Percentiles rank a stretch among this genome's conserved stretches.
Conservation (phyloP, 306 rosid genomes). For the Castanea mollissima region DNA sequence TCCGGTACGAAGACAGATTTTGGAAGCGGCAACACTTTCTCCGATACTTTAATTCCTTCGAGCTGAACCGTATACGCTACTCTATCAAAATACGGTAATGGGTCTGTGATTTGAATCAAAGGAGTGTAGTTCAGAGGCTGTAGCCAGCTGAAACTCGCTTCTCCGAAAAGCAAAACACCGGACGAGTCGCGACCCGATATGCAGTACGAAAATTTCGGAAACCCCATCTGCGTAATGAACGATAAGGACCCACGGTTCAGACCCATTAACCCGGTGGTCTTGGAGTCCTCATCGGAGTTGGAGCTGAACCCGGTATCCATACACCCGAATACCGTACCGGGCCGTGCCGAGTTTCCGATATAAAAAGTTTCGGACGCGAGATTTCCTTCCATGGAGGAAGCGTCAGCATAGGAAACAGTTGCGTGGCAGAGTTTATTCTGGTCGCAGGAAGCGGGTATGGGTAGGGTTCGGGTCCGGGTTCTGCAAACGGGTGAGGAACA, state of each 20-base stretch:
- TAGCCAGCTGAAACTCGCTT: constrained; percentile 48
- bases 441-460: constrained; percentile 71
- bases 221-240: constrained; percentile 57
- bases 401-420: constrained; percentile 68
- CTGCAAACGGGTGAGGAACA: constrained; percentile 62
- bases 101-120: constrained; percentile 50
- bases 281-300: constrained; percentile 66
- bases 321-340: constrained; percentile 67
- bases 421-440: constrained; percentile 65
- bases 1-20: constrained; percentile 51
- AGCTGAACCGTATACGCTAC: constrained; percentile 76
- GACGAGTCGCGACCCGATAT: constrained; percentile 65
- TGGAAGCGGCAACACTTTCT: constrained; percentile 37
- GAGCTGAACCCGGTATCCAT: constrained; percentile 80
- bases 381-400: constrained; percentile 67
- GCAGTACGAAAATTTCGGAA: constrained; percentile 77
- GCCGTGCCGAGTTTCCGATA: constrained; percentile 39
- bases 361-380: constrained; percentile 68
- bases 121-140: constrained; percentile 72
- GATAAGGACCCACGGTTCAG: constrained; percentile 84
- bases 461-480: constrained; percentile 59
- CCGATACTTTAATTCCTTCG: constrained; percentile 56
- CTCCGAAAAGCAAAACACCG: constrained; percentile 71
- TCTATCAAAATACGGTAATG: constrained; percentile 80
- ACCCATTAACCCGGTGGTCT: constrained; percentile 80